Conservation (phyloP, 306 rosid genomes). For the Cucurbita moschata region DNA sequence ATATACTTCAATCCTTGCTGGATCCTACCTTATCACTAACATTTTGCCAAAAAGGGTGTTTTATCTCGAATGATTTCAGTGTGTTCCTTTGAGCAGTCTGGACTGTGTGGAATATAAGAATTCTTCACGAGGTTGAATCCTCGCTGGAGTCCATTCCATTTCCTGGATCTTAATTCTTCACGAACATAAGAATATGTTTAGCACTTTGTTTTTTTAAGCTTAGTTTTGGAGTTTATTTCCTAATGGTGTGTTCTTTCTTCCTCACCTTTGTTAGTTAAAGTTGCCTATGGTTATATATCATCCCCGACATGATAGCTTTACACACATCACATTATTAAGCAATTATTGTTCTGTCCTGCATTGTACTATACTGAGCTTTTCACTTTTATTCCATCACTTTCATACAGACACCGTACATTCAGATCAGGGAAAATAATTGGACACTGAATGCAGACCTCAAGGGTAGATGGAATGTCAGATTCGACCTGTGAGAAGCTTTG, state of each 20-base stretch:
- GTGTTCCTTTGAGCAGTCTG: neutral
- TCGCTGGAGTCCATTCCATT: neutral
- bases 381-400: constrained; percentile 1
- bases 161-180: no score
- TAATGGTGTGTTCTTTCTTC: neutral
- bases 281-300: neutral
- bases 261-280: neutral
- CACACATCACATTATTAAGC: neutral
- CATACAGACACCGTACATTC: constrained; percentile 78
- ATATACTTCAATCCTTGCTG: neutral
- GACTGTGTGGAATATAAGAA: neutral
- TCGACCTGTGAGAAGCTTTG: constrained; percentile 40
- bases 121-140: neutral
- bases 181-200: no score
- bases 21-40: no score
- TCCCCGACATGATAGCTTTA: neutral
- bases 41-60: no score
- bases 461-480: constrained; percentile 89
- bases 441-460: constrained; percentile 57
- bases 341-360: neutral
- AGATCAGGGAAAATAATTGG: constrained; percentile 97
- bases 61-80: neutral
- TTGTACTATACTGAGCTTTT: neutral
- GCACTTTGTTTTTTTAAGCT: no score
- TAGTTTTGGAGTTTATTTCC: neutral